Conservation (phyloP, 1,284 basidiomycete genomes). For the Apiotrichum domesticum region DNA sequence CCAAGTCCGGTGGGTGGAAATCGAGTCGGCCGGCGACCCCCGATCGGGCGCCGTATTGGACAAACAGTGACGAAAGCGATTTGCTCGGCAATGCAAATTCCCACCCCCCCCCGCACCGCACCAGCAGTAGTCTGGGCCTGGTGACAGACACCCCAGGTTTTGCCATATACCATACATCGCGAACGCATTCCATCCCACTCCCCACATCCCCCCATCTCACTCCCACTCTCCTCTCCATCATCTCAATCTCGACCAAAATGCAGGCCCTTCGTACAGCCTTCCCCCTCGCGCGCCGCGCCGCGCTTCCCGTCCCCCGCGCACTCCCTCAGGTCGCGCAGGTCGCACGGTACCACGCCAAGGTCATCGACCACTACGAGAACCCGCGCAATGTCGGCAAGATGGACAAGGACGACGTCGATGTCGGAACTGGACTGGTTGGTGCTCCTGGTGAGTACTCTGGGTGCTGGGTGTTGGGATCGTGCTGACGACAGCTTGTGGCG, state of each 20-base stretch:
- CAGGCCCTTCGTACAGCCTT: constrained; percentile 24
- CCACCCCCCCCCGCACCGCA: too few species aligned
- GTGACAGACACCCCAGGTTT: too few species aligned
- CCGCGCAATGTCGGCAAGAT: constrained; percentile 75
- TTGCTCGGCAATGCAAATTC: too few species aligned
- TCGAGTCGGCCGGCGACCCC: too few species aligned
- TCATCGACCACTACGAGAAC: constrained; percentile 91
- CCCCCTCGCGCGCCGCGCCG: constrained; percentile 27
- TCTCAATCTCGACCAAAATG: background rate
- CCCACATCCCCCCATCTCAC: too few species aligned
- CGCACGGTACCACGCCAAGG: constrained; percentile 81
- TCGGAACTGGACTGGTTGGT: constrained; percentile 96
- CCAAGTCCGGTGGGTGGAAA: too few species aligned
- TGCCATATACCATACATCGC: background rate
- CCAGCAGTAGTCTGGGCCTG: too few species aligned
- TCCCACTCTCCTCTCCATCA: background rate
- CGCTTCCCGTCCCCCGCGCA: constrained; percentile 4
- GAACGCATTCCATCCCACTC: background rate
- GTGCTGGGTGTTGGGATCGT: background rate
- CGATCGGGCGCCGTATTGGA: too few species aligned
- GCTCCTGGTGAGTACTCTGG: constrained; percentile 50
- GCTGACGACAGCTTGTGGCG: constrained; percentile 4
- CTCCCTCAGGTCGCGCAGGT: background rate
- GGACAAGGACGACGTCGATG: constrained; percentile 27
- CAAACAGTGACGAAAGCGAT: too few species aligned